phyloP scores from a whole-genome alignment of 768 basidiomycete species.

The Pisolithus orientalis region DNA sequence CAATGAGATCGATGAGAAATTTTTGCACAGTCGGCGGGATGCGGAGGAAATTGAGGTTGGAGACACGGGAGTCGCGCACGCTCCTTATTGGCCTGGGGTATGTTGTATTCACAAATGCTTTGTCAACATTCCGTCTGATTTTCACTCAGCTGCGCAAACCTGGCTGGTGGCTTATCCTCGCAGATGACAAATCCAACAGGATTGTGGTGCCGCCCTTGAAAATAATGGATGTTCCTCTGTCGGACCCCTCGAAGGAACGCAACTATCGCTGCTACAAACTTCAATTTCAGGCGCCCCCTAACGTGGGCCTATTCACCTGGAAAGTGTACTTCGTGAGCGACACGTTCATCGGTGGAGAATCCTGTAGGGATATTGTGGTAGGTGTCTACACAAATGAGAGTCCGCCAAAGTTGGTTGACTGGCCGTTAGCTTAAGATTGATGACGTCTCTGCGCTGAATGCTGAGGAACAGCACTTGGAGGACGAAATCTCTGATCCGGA shows the following conservation, averaged over 20 bases:
- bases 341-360: slow-evolving; percentile 82
- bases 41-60: slow-evolving; percentile 51
- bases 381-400: slow-evolving; percentile 19
- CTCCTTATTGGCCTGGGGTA: slow-evolving; percentile 89
- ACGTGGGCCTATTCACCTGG: slow-evolving; percentile 82
- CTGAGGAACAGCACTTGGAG: slow-evolving; percentile 58
- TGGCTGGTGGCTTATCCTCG: slow-evolving; percentile 87
- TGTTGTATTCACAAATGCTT: slow-evolving; percentile 18
- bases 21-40: slow-evolving; percentile 57
- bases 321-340: slow-evolving; percentile 83
- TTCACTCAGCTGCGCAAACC: slow-evolving; percentile 71
- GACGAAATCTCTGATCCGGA: slow-evolving; percentile 98
- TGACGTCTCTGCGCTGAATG: slow-evolving; percentile 50
- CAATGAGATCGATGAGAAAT: slow-evolving; percentile 63
- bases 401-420: not conserved
- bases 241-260: slow-evolving; percentile 40
- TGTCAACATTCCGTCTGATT: slow-evolving; percentile 1
- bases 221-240: slow-evolving; percentile 71
- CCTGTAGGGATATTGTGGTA: slow-evolving; percentile 64
- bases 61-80: slow-evolving; percentile 68
- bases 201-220: slow-evolving; percentile 84
- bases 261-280: slow-evolving; percentile 83
- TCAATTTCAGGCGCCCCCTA: slow-evolving; percentile 91
- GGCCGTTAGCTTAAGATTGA: slow-evolving; percentile 73
- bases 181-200: slow-evolving; percentile 78